Evolutionary conservation across 1,284 basidiomycete species (phyloP), one percentile per base, ranked within the genome.

Genomic region (Papiliotrema terrestris): DNA sequence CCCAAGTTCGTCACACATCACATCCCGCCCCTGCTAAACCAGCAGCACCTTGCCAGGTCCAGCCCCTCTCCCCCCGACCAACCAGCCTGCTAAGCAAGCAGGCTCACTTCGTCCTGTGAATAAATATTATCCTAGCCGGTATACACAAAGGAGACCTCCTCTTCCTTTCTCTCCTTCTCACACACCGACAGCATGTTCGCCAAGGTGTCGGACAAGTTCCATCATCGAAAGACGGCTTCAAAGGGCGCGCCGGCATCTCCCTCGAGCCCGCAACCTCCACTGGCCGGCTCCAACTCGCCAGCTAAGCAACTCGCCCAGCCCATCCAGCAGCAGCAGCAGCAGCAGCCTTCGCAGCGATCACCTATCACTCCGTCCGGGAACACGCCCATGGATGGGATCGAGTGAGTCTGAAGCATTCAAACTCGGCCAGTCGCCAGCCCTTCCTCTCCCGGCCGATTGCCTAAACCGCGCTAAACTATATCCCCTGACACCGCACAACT

Each of bases 131-230:
- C 39, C 20, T 22, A 5, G 39, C 39, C 39, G 20, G 39, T 41
- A 15, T 8, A n/a, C 15, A 32, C 29, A 32, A 32, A 32, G 29
- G 29, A 32, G 6, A 32, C 29, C 39, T 15, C 37, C 37, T 49
- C 17, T 36, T 19, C 46, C 49, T 45, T 8, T 45, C 43, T 8
- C 23, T 41, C 17, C 5, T 15, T 22, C 39, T 41, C 4, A 4
- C 17, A 4, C 20, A 17, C 20, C 39, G 6, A 5, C 39, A 11
- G 11, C 38, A 75, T 75, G 73, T 75, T 75, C 56, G 62, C 68
- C 48, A 73, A 73, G 49, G 72, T 75, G 3, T 69, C 71, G 9
- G 73, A 73, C 68, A 73, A 73, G 62, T 68, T 75, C 37, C 72
- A 74, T 46, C 55, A 63, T 47, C 58, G 71, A 23, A 69, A 70